phyloP scores from a whole-genome alignment of 192 early-diverging fungal species.

The Backusella liffmaniae region DNA sequence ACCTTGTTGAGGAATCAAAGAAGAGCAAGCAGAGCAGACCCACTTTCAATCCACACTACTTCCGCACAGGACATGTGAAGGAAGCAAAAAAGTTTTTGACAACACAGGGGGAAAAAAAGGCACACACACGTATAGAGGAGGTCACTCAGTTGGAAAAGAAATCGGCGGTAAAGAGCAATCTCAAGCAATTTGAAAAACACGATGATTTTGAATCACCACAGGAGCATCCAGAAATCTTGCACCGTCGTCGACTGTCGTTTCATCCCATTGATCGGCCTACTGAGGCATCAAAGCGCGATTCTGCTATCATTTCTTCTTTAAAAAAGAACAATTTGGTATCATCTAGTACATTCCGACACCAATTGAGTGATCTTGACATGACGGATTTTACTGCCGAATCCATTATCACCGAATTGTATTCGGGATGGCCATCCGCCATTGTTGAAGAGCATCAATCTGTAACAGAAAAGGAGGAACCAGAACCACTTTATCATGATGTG shows the following conservation, averaged over 20 bases:
- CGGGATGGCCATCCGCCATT: background rate
- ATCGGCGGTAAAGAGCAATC: slow-evolving; percentile 30
- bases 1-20: slow-evolving; percentile 12
- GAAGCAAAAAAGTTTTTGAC: slow-evolving; percentile 17
- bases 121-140: slow-evolving; percentile 14
- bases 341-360: slow-evolving; percentile 16
- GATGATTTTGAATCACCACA: background rate
- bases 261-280: background rate
- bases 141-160: slow-evolving; percentile 11
- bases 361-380: background rate
- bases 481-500: background rate
- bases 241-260: background rate
- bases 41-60: background rate
- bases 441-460: background rate
- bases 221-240: background rate
- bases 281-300: slow-evolving; percentile 10
- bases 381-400: background rate
- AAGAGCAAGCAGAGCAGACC: background rate
- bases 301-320: slow-evolving; percentile 14
- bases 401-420: background rate
- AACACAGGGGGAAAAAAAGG: background rate
- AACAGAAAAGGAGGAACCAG: background rate
- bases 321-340: slow-evolving; percentile 19
- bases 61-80: slow-evolving; percentile 5
- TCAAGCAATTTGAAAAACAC: slow-evolving; percentile 5